Evolutionary conservation across 2,329 filamentous ascomycete species (phyloP).

Genomic region (Fusarium sulawesiense): DNA sequence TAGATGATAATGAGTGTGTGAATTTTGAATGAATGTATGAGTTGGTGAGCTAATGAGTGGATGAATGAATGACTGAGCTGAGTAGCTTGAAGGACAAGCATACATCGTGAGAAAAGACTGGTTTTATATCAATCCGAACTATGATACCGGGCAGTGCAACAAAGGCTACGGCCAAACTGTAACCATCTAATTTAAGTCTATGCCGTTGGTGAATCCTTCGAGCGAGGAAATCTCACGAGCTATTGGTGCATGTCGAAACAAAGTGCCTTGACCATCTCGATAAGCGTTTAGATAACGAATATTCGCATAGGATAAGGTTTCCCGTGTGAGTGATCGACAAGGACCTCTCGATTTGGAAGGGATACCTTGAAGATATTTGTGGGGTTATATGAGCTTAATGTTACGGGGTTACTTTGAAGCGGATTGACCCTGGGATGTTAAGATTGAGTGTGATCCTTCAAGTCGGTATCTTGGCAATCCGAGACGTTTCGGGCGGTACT

Average conservation of each 20-base stretch:
- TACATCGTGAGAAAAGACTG: neutral
- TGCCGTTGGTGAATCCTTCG: neutral
- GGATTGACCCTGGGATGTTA: neutral
- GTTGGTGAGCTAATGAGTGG: neutral
- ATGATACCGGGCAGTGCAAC: neutral
- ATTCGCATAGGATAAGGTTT: neutral
- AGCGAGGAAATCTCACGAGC: neutral
- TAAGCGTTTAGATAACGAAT: constrained; percentile 1
- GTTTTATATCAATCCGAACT: neutral
- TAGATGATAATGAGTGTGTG: neutral
- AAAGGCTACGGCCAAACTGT: neutral
- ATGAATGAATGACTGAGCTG: neutral
- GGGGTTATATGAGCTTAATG: constrained; percentile 2
- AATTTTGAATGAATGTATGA: neutral
- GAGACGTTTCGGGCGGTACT: neutral
- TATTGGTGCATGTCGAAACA: neutral
- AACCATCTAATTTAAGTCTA: neutral
- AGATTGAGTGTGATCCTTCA: neutral
- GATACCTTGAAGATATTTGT: neutral
- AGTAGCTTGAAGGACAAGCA: neutral
- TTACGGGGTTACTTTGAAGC: neutral
- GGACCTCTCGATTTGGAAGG: neutral
- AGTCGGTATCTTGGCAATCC: neutral
- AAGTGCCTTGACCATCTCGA: neutral
- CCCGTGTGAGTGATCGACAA: neutral